A percentile compares a stretch with the other conserved stretches of the same genome.
Evolutionary conservation across 768 basidiomycete species (phyloP).

Genomic region (Piloderma croceum): DNA sequence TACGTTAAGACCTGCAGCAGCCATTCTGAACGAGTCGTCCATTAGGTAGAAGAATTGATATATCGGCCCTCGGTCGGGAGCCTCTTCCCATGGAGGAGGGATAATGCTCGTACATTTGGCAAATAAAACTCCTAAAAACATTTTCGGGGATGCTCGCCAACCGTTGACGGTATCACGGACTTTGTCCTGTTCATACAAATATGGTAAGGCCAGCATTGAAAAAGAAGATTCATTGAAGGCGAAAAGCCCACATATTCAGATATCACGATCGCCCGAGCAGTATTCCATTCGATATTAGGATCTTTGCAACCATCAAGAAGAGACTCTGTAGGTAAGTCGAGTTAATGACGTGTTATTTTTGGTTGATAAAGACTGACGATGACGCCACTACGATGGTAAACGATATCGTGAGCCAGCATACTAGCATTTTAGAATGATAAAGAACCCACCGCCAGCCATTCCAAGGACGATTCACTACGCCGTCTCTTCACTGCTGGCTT

Average conservation of each 20-base stretch:
- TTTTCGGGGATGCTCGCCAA: conserved; percentile 3
- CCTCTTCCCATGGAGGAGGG: conserved; percentile 4
- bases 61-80: background rate
- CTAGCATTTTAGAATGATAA: too few relatives aligned
- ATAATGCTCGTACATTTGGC: background rate
- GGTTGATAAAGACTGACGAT: too few relatives aligned
- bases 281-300: conserved; percentile 12
- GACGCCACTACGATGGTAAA: too few relatives aligned
- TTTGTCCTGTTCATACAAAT: conserved; percentile 11
- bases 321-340: conserved; percentile 6
- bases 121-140: conserved; percentile 2
- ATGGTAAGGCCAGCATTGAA: too few relatives aligned
- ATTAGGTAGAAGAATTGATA: conserved; percentile 2
- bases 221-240: background rate
- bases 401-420: too few relatives aligned
- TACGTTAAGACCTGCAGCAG: conserved; percentile 1
- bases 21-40: conserved; percentile 6
- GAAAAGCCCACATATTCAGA: conserved; percentile 7
- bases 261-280: conserved; percentile 9
- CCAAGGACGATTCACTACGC: conserved; percentile 7
- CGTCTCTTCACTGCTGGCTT: conserved; percentile 9
- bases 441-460: conserved; percentile 8
- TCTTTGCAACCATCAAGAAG: conserved; percentile 8
- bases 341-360: too few relatives aligned
- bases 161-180: conserved; percentile 4